Conservation (phyloP, 768 basidiomycete species). For the Boletus reticuloceps region DNA sequence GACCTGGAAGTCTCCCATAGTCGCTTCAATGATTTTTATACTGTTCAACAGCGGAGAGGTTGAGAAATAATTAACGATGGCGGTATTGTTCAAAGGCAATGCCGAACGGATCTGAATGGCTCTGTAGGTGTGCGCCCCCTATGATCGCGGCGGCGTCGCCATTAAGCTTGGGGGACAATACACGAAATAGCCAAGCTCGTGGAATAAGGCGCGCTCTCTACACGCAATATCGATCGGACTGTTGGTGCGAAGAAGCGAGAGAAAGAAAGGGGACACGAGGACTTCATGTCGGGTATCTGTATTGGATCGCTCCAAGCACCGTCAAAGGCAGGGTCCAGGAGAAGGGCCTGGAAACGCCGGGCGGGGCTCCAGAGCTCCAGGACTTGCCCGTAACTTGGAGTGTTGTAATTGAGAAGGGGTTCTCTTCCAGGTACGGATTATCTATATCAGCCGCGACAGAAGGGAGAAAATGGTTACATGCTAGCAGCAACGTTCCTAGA, state of each 20-base stretch:
- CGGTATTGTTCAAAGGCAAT: conserved; percentile 27
- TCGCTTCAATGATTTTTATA: conserved; percentile 27
- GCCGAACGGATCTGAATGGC: conserved; percentile 26
- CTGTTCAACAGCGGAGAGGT: conserved; percentile 17
- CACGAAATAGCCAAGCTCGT: conserved; percentile 29
- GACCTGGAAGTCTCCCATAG: conserved; percentile 15
- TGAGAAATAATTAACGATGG: conserved; percentile 21
- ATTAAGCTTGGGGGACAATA: conserved; percentile 23
- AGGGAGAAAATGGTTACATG: not conserved
- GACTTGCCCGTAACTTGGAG: conserved; percentile 12
- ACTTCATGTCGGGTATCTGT: conserved; percentile 38
- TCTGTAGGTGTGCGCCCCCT: conserved; percentile 22
- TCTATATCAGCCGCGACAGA: not conserved
- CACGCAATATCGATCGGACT: conserved; percentile 35
- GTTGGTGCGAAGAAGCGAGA: conserved; percentile 34
- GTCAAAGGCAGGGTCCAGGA: conserved; percentile 22
- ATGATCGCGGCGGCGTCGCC: conserved; percentile 31
- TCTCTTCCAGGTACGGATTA: not conserved
- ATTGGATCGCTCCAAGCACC: conserved; percentile 32
- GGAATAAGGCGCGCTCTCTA: conserved; percentile 31
- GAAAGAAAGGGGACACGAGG: conserved; percentile 30
- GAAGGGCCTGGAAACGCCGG: conserved; percentile 22
- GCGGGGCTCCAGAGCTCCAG: conserved; percentile 20
- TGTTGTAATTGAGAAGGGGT: not conserved
- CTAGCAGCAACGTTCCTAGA: conserved; percentile 2